Evolutionary conservation across 1,284 basidiomycete genomes (phyloP), one percentile per base, ranked within the genome.

Genomic region (Cryptococcus deneoformans): DNA sequence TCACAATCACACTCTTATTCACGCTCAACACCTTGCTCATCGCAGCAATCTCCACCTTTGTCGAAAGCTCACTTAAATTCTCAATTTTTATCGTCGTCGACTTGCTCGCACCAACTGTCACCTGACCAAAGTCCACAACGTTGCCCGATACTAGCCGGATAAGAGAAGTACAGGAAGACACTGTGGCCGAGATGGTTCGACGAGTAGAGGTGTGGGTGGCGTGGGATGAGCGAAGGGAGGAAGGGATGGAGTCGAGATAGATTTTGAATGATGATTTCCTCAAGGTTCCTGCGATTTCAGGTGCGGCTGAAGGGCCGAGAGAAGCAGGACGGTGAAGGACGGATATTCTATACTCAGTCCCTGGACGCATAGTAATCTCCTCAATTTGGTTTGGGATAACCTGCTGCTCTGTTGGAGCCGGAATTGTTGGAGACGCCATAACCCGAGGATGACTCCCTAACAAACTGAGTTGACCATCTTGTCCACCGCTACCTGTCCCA

Each of bases 21-120:
- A 79, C 79, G 64, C 76, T 80, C 39, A 82, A 64, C 46, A 82
- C 80, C 61, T 81, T 82, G 34, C 77, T 79, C 50, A 81, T 80
- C 53, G 81, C 80, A 8, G 80, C 77, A 57, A 81, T 69, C 64
- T 81, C 78, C 12, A 81, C 73, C 35, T 79, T 73, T 6, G 80
- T 79, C 8, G 76, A 77, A 9, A 82, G 67, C 38, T 79, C 79
- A 9, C 73, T 77, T 12, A 73, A 63, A 66, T 82, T 82, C 50
- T 69, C 67, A 50, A 82, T 79, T 34, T 66, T 61, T 29, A 82
- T 63, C 47, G 75, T 73, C 12, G 73, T 70, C 42, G 75, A 71
- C 67, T 78, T 79, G 47, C 73, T 73, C 12, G 80, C 77, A 20
- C 80, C 80, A 2, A 82, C 78, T 20, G 79, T 79, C n/a, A 80